Base-by-base conservation (phyloP, 768 basidiomycete species). In the Terana coerulea region DNA sequence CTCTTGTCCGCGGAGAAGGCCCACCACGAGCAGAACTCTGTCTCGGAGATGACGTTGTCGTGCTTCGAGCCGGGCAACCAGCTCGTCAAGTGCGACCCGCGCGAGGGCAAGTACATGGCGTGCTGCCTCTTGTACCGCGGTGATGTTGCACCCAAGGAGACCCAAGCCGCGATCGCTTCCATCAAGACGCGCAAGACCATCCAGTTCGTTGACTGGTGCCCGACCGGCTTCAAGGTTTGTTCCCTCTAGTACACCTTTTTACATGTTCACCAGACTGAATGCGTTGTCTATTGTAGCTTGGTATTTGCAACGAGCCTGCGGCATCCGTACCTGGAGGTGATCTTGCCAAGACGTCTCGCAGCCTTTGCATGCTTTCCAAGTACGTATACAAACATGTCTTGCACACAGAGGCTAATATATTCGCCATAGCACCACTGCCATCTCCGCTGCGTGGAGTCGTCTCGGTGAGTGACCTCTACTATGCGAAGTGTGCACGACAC, bases 161-260 rank as follows among this genome's bases (percentile, higher is more conserved):
- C 81, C 68, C 86, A 86, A 62, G 79, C 83, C 39, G 86, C 86
- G 36, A 82, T 88, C 55, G 76, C 78, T 46, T 74, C 79, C 49
- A 85, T 88, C 75, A 86, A 85, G 73, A 88, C 86, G 31, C 85
- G 83, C 72, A 77, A 85, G 42, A 88, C 86, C 21, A 86, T 88
- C 60, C 83, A 86, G 64, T 87, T 86, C 54, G 86, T 87, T 58
- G 86, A 87, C 64, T 87, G 85, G 85, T 84, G 81, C 66, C 82
- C 83, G 22, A 88, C 87, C 46, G 87, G 87, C 49, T 87, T 86
- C 81, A 86, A 86, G 49, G 49, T 50, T 7, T 29, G 39, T 21
- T 19, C 10, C 14, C 31, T 34, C 19, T 19, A 6, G 28, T 30
- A 21, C 5, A 15, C 19, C 22, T 30, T n/a, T n/a, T n/a, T n/a